Conservation (phyloP, 768 basidiomycete species). For the Hygrophoropsis aurantiaca region DNA sequence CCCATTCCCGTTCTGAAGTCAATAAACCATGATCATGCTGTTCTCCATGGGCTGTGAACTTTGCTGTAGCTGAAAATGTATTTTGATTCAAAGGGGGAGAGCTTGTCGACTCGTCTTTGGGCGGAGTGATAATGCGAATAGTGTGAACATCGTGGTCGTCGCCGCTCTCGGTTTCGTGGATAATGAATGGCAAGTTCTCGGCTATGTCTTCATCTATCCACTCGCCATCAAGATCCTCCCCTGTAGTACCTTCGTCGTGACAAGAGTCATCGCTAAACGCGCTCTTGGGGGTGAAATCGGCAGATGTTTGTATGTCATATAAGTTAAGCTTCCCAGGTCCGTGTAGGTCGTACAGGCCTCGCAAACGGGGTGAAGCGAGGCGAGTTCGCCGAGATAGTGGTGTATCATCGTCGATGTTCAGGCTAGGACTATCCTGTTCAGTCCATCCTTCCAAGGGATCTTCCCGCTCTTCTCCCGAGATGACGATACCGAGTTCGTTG, state of each 20-base stretch:
- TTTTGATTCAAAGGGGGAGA: too few relatives aligned
- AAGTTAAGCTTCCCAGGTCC: conserved; percentile 24
- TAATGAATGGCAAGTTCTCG: conserved; percentile 13
- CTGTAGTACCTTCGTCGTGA: conserved; percentile 7
- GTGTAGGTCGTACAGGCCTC: conserved; percentile 28
- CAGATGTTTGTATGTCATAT: conserved; percentile 20
- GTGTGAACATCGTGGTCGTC: too few relatives aligned
- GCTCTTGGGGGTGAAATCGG: conserved; percentile 22
- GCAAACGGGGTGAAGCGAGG: conserved; percentile 25
- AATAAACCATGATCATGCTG: too few relatives aligned
- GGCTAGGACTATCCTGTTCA: conserved; percentile 23
- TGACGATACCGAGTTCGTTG: neutral
- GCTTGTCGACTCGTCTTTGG: too few relatives aligned
- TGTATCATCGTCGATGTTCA: conserved; percentile 20
- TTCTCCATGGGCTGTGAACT: conserved; percentile 18
- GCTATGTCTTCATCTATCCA: conserved; percentile 30
- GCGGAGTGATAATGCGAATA: too few relatives aligned
- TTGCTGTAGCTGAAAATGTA: conserved; percentile 13
- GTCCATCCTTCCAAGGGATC: conserved; percentile 17
- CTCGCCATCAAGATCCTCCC: conserved; percentile 5
- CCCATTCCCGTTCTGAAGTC: neutral
- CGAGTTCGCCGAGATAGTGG: conserved; percentile 12
- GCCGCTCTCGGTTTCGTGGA: too few relatives aligned
- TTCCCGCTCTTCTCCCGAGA: conserved; percentile 7
- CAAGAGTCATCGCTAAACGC: conserved; percentile 3